A percentile compares a stretch with the other conserved stretches of the same genome.
phyloP scores from a whole-genome alignment of 345 rosid species.

The Aurinia saxatilis region DNA sequence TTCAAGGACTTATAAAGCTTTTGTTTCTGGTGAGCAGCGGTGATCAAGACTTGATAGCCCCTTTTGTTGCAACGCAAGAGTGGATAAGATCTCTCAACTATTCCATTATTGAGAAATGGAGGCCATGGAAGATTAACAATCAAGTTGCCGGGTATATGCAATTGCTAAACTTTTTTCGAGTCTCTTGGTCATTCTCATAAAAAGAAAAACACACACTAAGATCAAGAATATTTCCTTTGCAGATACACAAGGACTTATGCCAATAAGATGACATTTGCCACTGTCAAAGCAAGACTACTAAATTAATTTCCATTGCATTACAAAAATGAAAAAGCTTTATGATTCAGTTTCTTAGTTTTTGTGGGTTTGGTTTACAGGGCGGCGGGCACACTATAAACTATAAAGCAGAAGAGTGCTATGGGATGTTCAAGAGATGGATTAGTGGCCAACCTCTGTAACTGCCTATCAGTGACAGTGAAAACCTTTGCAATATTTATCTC shows the following conservation, averaged over 20 bases:
- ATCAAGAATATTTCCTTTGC: background rate
- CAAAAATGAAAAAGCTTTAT: background rate
- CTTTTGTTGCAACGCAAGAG: conserved; percentile 44
- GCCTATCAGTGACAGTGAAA: too few relatives aligned
- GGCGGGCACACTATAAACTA: conserved; percentile 54
- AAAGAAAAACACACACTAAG: too few relatives aligned
- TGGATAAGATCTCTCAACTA: conserved; percentile 50
- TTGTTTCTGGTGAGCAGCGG: conserved; percentile 31
- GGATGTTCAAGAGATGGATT: conserved; percentile 34
- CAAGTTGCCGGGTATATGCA: conserved; percentile 48
- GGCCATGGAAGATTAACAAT: conserved; percentile 43
- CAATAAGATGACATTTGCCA: too few relatives aligned
- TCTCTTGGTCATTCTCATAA: too few relatives aligned
- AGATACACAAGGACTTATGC: too few relatives aligned
- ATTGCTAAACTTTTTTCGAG: background rate
- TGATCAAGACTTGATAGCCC: conserved; percentile 44
- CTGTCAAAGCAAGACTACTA: conserved; percentile 38
- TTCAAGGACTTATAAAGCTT: background rate
- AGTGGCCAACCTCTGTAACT: too few relatives aligned
- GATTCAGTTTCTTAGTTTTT: background rate
- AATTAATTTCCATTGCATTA: background rate
- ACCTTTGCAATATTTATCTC: background rate
- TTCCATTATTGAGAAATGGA: conserved; percentile 45
- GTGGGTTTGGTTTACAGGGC: conserved; percentile 32
- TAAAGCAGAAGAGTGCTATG: conserved; percentile 35